Conservation (phyloP, 202 grass and related monocot genomes). For the Zizania palustris region DNA sequence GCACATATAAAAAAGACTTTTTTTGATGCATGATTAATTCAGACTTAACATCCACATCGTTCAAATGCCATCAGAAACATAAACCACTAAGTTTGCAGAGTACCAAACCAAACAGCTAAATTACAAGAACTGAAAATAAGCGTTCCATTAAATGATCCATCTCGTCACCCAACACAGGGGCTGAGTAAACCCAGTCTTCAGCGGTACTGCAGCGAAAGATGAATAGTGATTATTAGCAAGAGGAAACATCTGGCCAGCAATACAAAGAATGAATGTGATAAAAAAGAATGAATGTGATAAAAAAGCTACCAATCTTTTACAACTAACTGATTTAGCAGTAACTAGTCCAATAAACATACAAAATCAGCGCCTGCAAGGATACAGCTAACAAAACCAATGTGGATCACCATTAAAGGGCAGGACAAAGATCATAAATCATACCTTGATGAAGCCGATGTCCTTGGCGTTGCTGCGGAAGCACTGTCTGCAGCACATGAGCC, state of each 20-base stretch:
- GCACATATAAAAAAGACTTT: too few relatives aligned
- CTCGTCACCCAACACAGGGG: not conserved
- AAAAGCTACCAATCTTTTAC: not conserved
- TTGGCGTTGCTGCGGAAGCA: constrained; percentile 92
- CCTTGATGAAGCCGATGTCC: constrained; percentile 93
- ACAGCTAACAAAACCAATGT: not conserved
- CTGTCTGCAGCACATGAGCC: constrained; percentile 86
- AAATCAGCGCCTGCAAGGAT: not conserved
- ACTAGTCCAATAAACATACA: not conserved
- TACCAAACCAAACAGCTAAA: constrained; percentile 40
- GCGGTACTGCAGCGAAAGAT: constrained; percentile 46
- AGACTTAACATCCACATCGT: constrained; percentile 32
- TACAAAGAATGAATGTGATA: too few relatives aligned
- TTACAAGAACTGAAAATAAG: constrained; percentile 44
- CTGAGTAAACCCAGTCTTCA: constrained; percentile 23
- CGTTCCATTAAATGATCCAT: constrained; percentile 20
- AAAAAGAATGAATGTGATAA: not conserved
- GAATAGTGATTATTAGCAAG: not conserved
- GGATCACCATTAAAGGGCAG: not conserved
- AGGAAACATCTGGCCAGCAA: not conserved
- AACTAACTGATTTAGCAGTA: too few relatives aligned
- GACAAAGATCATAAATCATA: not conserved
- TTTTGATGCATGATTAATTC: constrained; percentile 6
- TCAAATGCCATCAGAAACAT: constrained; percentile 22
- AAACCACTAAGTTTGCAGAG: constrained; percentile 6